Evolutionary conservation across 2,329 filamentous ascomycete genomes (phyloP), one percentile per base, ranked within the genome.

Genomic region (Alternaria triticina): DNA sequence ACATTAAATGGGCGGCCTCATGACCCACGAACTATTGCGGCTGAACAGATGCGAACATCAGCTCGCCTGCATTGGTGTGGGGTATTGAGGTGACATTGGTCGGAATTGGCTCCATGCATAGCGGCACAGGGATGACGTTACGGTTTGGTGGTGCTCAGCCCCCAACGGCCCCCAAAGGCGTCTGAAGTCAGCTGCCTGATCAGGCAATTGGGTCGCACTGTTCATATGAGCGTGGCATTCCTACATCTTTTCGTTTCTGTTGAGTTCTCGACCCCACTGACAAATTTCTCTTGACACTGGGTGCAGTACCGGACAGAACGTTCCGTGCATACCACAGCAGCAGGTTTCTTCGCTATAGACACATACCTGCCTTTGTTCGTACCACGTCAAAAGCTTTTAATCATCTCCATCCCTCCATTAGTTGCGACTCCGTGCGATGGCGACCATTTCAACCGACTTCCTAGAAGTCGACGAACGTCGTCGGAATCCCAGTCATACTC

Each of bases 161-260:
- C 61, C 65, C 57, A 60, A 60, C 23, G 56, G 66, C 64, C 67
- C 65, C 66, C 65, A 70, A 58, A 65, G 59, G 28, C 62, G 60
- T 30, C 56, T 56, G 50, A 56, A 56, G 43, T 51, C 44, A 46
- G 43, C 47, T 66, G 62, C 61, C 61, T 61, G 57, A 46, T 46
- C 54, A 33, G 54, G 40, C 51, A 45, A 33, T 33, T 28, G 40
- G 25, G 57, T 62, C 51, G 50, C 43, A 62, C 59, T 60, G 59
- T 25, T 67, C 36, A 62, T 49, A 40, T 46, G 20, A 22, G 54
- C 45, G 44, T 30, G 58, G 43, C 46, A 12, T 30, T 44, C 57
- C 61, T 56, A 52, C n/a, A 51, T 56, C 40, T 45, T 54, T 30
- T 50, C 8, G 28, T 9, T 45, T 61, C 27, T 20, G 56, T 57